phyloP scores from a whole-genome alignment of 163 green algal genomes.

The Chlamydomonas reinhardtii region DNA sequence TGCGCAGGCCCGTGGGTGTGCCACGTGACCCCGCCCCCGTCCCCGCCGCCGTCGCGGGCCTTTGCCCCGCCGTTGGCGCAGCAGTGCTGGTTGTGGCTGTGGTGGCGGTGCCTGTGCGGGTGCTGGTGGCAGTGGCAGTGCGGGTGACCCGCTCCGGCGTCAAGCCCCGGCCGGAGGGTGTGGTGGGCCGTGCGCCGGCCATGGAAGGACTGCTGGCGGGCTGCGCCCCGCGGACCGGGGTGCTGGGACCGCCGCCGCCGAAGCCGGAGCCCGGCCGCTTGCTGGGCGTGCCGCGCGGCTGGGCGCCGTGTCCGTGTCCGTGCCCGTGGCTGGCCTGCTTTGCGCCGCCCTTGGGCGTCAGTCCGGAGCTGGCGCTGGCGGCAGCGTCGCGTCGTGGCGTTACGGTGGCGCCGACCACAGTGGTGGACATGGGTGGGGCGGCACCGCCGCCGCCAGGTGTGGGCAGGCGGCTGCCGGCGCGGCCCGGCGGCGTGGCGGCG shows the following conservation, averaged over 20 bases:
- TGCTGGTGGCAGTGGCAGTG: background rate
- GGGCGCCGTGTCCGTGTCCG: background rate
- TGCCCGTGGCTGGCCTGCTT: background rate
- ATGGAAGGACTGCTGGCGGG: too few relatives aligned
- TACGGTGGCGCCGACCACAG: constrained; percentile 3
- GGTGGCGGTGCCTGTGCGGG: too few relatives aligned
- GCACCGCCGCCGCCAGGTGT: background rate
- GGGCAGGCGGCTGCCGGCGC: background rate
- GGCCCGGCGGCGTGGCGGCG: background rate
- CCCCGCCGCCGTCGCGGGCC: too few relatives aligned
- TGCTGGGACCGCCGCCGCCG: background rate
- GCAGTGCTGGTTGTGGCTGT: too few relatives aligned
- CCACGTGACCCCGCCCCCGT: too few relatives aligned
- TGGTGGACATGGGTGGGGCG: background rate
- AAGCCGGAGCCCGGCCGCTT: background rate
- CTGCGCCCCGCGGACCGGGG: background rate
- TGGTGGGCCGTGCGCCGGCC: background rate
- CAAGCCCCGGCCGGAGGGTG: background rate
- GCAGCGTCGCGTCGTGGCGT: background rate
- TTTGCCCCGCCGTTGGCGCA: too few relatives aligned
- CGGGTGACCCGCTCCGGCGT: background rate
- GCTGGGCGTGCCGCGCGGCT: background rate
- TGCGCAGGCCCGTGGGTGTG: background rate
- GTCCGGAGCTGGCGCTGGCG: too few relatives aligned
- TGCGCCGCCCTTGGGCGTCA: background rate